phyloP scores from a whole-genome alignment of 2,329 filamentous ascomycete species.

The Claviceps sp. region DNA sequence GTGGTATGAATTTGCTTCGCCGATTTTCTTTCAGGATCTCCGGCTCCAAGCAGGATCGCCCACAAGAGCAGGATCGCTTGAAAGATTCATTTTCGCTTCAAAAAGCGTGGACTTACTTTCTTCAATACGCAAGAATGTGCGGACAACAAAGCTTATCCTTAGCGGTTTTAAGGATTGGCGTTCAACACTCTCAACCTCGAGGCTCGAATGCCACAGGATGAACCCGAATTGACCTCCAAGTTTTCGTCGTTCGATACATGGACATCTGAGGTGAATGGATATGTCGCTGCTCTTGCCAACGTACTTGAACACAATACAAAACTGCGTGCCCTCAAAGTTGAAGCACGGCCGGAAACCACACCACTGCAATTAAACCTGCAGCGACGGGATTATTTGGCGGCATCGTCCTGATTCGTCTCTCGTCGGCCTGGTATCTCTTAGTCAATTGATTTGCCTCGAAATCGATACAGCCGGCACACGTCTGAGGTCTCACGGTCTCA shows the following conservation, averaged over 20 bases:
- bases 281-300: neutral
- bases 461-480: constrained; percentile 5
- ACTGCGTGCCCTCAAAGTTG: constrained; percentile 2
- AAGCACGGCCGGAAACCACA: constrained; percentile 4
- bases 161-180: constrained; percentile 5
- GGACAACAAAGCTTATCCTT: neutral
- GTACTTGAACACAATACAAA: constrained; percentile 6
- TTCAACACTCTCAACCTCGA: neutral
- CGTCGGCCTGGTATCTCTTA: constrained; percentile 3
- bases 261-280: constrained; percentile 3
- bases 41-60: neutral
- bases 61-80: neutral
- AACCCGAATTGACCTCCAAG: neutral
- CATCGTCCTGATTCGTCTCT: neutral
- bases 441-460: constrained; percentile 5
- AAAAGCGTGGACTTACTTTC: neutral
- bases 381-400: constrained; percentile 5
- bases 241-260: neutral
- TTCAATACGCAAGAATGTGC: constrained; percentile 3
- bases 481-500: neutral
- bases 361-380: neutral
- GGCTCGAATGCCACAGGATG: neutral
- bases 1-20: constrained; percentile 4
- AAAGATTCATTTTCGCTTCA: neutral
- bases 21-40: constrained; percentile 4